Base-by-base conservation (phyloP, 2,329 filamentous ascomycete genomes). In the Aspergillus sp. region DNA sequence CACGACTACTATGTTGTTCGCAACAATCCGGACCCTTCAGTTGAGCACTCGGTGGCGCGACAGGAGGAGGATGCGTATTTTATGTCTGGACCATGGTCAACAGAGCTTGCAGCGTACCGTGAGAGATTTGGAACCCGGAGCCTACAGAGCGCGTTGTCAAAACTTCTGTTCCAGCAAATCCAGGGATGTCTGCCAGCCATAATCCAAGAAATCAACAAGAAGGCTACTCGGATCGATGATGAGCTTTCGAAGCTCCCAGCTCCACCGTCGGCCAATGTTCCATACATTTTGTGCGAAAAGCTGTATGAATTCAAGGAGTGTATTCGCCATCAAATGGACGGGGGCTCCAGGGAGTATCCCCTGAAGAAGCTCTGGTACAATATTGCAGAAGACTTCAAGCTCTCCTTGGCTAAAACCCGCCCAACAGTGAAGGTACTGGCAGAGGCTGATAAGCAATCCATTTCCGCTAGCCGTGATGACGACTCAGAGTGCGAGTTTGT, bases 1-100 rank as follows among this genome's bases (percentile, higher is more conserved):
- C 80, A 90, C n/a, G 89, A 89, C 0, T 96, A 93, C 67, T 96
- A 88, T 60, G 85, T 90, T 8, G 90, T 93, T 0, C 89, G 88
- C 0, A 79, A 79, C 49, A 78, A 77, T n/a, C 74, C 83, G 0
- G 69, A 81, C 12, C 61, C 72, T 0, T 62, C 70, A 0, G 68
- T 83, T 0, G 75, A 75, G 1, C 80, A 86, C 55, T 54, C 66
- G 0, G 64, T 76, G 5, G 84, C 85, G 0, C 76, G 84, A 0
- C 15, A 62, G 0, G 72, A 79, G 8, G 86, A 88, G 62, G 59
- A 70, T 0, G 7, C 67, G 0, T 88, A 85, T 64, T 88, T 88
- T 59, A 42, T 61, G 0, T 56, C 64, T 1, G 30, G 63, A 0
- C 79, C 80, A 1, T 88, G 85, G 84, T 62, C 68, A 0, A 73